Evolutionary conservation across 2,329 filamentous ascomycete species (phyloP).

Genomic region (Tolypocladium sp.): DNA sequence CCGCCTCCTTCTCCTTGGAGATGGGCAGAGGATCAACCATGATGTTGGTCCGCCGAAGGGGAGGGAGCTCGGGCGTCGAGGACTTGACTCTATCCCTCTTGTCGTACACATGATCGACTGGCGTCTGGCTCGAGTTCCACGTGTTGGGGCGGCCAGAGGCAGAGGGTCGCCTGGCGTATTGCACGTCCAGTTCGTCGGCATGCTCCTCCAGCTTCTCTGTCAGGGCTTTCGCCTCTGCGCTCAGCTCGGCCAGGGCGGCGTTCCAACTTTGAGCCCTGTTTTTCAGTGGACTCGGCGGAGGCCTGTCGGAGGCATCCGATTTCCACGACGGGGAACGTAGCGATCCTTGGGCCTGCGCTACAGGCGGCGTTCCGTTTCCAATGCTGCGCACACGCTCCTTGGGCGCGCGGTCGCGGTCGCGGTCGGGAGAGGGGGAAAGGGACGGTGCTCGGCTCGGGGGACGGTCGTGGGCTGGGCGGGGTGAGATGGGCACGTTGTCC

Average conservation of each 20-base stretch:
- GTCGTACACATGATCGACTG: conserved; percentile 23
- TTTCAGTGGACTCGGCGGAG: conserved; percentile 33
- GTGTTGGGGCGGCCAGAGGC: conserved; percentile 27
- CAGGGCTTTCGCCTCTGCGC: conserved; percentile 61
- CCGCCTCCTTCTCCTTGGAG: conserved; percentile 79
- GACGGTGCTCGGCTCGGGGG: conserved; percentile 44
- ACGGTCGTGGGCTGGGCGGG: conserved; percentile 51
- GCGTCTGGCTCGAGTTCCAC: conserved; percentile 25
- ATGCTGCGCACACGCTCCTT: conserved; percentile 45
- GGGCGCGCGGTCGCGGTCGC: conserved; percentile 30
- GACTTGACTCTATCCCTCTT: conserved; percentile 51
- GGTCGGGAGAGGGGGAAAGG: conserved; percentile 43
- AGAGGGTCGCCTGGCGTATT: conserved; percentile 20
- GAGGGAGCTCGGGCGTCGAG: conserved; percentile 60
- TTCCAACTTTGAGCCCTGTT: conserved; percentile 67
- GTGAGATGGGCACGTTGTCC: conserved; percentile 76
- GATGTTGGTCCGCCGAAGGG: conserved; percentile 63
- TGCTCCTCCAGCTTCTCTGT: conserved; percentile 77
- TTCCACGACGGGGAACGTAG: conserved; percentile 49
- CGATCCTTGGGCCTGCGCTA: conserved; percentile 50
- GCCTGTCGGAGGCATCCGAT: conserved; percentile 30
- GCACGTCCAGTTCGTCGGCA: conserved; percentile 49
- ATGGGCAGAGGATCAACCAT: conserved; percentile 80
- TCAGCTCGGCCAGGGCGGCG: conserved; percentile 58
- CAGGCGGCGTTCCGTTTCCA: conserved; percentile 55